Conservation (phyloP, 2,329 filamentous ascomycete genomes). For the Emmonsiellopsis sp. region DNA sequence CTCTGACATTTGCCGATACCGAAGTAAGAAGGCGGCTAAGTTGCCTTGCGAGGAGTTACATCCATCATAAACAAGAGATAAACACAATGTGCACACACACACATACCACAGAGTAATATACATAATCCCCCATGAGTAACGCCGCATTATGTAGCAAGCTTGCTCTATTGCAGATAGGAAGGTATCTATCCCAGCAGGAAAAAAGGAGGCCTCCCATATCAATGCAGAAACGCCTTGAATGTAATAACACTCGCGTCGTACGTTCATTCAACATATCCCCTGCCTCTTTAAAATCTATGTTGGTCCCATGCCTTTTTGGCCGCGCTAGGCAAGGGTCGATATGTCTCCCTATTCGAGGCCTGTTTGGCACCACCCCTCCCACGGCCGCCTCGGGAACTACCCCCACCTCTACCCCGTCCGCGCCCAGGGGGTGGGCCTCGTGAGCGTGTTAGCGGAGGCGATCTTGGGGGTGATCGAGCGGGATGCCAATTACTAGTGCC, state of each 20-base stretch:
- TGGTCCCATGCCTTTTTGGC: constrained; percentile 25
- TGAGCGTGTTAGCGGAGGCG: constrained; percentile 11
- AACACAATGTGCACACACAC: no score
- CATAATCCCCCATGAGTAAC: no score
- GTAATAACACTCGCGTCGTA: neutral
- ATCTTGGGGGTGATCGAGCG: constrained; percentile 10
- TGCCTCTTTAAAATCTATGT: constrained; percentile 17
- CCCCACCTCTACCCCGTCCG: constrained; percentile 7
- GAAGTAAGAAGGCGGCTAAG: no score
- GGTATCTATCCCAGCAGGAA: neutral
- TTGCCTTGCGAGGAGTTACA: no score
- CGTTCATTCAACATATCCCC: neutral
- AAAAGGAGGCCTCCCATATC: neutral
- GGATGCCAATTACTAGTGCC: constrained; percentile 13
- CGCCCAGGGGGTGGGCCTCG: constrained; percentile 10
- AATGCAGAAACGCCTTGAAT: neutral
- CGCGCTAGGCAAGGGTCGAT: constrained; percentile 25
- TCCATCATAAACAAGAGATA: no score
- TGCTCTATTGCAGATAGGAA: no score
- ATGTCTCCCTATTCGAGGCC: constrained; percentile 15
- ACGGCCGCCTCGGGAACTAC: constrained; percentile 8
- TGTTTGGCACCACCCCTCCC: constrained; percentile 6
- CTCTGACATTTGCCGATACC: no score
- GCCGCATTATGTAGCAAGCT: no score
- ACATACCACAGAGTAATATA: no score